Evolutionary conservation across 805 yeast genomes (phyloP).

Genomic region (Saccharomycopsis sp.): DNA sequence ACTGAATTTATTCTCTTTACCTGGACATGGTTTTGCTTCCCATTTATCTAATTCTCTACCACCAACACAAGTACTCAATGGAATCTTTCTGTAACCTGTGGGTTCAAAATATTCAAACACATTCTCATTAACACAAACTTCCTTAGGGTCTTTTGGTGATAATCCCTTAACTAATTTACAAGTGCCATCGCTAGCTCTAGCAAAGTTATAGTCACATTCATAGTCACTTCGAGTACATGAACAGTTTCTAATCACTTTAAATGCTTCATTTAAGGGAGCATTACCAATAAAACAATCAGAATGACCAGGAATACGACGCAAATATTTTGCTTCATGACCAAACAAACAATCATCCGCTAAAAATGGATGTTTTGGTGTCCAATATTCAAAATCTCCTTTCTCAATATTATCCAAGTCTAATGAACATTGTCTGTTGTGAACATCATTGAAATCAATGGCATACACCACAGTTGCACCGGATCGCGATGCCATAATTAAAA

Average conservation of each 20-base stretch:
- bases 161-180: slow-evolving; percentile 78
- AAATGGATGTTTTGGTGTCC: slow-evolving; percentile 54
- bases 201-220: slow-evolving; percentile 90
- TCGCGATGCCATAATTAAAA: slow-evolving; percentile 52
- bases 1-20: slow-evolving; percentile 61
- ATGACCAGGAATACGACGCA: slow-evolving; percentile 49
- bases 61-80: slow-evolving; percentile 78
- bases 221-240: slow-evolving; percentile 79
- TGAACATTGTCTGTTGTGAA: slow-evolving; percentile 49
- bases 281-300: slow-evolving; percentile 64
- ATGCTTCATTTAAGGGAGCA: slow-evolving; percentile 53
- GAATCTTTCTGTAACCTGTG: slow-evolving; percentile 86
- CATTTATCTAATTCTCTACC: slow-evolving; percentile 68
- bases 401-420: slow-evolving; percentile 39
- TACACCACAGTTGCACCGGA: slow-evolving; percentile 42
- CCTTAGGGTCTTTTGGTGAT: slow-evolving; percentile 55
- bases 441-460: slow-evolving; percentile 50
- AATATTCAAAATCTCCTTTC: slow-evolving; percentile 52
- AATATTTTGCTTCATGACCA: slow-evolving; percentile 60
- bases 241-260: slow-evolving; percentile 57
- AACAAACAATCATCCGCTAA: slow-evolving; percentile 51
- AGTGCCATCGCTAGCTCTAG: slow-evolving; percentile 65
- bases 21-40: slow-evolving; percentile 76
- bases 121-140: slow-evolving; percentile 47
- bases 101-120: slow-evolving; percentile 73